Percentiles rank a stretch among this genome's conserved stretches.
Evolutionary conservation across 805 yeast genomes (phyloP).

Genomic region (Yarrowia deformans): DNA sequence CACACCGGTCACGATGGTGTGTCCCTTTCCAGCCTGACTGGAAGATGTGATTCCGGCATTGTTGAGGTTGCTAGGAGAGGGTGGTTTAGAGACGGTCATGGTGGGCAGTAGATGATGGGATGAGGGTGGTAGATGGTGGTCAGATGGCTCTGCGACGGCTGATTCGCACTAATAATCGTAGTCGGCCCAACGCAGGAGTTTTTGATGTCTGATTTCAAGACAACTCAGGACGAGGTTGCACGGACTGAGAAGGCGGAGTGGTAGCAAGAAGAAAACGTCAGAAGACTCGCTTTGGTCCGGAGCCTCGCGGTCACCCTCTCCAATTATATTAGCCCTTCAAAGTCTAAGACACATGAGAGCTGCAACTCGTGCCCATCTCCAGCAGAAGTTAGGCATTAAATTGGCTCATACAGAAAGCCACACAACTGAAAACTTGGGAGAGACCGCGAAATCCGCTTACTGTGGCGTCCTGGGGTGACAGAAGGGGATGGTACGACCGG

Average conservation of each 20-base stretch:
- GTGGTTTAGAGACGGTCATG: constrained; percentile 19
- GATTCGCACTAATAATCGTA: too few species aligned
- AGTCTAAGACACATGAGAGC: constrained; percentile 17
- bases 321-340: constrained; percentile 9
- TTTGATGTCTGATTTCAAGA: too few species aligned
- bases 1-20: constrained; percentile 16
- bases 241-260: too few species aligned
- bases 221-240: too few species aligned
- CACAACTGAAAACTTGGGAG: not conserved
- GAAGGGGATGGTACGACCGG: too few species aligned
- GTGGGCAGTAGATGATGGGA: too few species aligned
- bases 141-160: too few species aligned
- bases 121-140: too few species aligned
- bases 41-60: constrained; percentile 19
- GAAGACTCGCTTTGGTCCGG: not conserved
- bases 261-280: not conserved
- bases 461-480: constrained; percentile 3
- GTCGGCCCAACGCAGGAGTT: too few species aligned
- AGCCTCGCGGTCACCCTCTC: constrained; percentile 15
- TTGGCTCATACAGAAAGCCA: constrained; percentile 34
- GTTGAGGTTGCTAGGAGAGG: not conserved
- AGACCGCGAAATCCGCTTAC: constrained; percentile 14
- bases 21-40: constrained; percentile 23
- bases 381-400: constrained; percentile 1
- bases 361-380: constrained; percentile 5